Conservation (phyloP, 2,329 filamentous ascomycete species). For the Xylaria digitata region DNA sequence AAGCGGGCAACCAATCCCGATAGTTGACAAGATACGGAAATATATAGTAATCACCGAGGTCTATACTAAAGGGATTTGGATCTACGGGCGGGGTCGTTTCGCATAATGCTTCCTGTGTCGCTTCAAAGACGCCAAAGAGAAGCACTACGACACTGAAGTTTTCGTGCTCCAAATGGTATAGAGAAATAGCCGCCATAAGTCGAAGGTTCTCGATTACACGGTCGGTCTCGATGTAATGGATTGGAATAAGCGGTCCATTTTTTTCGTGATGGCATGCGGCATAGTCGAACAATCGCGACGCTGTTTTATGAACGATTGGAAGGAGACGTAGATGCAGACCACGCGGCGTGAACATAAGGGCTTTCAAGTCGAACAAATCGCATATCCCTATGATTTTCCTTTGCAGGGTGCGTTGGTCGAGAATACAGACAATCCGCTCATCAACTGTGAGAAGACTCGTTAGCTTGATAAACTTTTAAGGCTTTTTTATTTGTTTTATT, state of each 20-base stretch:
- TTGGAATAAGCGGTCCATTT: no score
- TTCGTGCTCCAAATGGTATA: background rate
- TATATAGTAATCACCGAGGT: background rate
- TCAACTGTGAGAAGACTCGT: no score
- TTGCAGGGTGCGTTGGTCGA: background rate
- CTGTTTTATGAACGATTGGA: conserved; percentile 4
- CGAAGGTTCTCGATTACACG: background rate
- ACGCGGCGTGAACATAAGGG: no score
- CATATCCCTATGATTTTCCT: background rate
- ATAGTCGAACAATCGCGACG: background rate
- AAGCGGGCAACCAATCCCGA: background rate
- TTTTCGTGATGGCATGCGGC: background rate
- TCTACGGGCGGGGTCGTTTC: no score
- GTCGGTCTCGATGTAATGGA: no score
- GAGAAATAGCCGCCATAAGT: background rate
- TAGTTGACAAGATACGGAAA: background rate
- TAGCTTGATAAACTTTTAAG: background rate
- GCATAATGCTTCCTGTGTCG: no score
- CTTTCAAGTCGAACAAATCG: no score
- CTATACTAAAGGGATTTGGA: background rate
- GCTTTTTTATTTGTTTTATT: background rate
- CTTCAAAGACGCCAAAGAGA: background rate
- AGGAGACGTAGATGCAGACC: background rate
- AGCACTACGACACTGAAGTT: background rate
- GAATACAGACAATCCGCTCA: no score